Base-by-base conservation (phyloP, 2,329 filamentous ascomycete species). In the Microcyclospora pomicola region DNA sequence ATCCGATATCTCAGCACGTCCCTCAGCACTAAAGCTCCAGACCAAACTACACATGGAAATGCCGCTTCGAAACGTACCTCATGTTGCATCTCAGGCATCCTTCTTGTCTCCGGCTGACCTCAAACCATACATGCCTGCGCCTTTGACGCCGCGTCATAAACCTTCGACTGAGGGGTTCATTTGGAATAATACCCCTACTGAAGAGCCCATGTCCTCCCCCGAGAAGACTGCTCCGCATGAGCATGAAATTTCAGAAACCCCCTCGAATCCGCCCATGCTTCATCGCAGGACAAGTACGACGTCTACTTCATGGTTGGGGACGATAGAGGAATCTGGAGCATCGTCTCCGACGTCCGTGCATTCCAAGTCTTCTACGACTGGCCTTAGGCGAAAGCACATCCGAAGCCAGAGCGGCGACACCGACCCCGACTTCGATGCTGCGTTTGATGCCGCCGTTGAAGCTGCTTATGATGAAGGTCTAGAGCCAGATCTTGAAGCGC, bases 401-500 rank as follows among this genome's bases (percentile, higher is more conserved):
- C 75, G 80, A 35, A 69, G 68, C 28, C 56, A 70, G 2, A 88
- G 82, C 46, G 77, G 77, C 33, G 76, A 72, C 24, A 91, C 84
- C 0, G 84, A 93, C 56, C 80, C 83, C 6, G 87, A 94, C 54
- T 94, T 96, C 48, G 87, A 95, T 60, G 86, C 85, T 7, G 91
- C 91, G 3, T 69, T 96, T 32, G 88, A 96, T 62, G 88, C 87
- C 15, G 91, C 91, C 11, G 87, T 96, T 7, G 91, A 96, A 59
- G 88, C 88, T 36, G 91, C 88, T 5, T 98, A 96, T 58, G 82
- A 94, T 56, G 86, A 95, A 45, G 83, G 83, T 1, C 82, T 85
- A 45, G 86, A 94, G 54, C 82, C 82, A 3, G 75, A 73, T 57
- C 68, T 69, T 13, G 59, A 68, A 6, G 63, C 65, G 15, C 60